phyloP scores from a whole-genome alignment of 2,329 filamentous ascomycete species.

The Pseudocercospora ulei region DNA sequence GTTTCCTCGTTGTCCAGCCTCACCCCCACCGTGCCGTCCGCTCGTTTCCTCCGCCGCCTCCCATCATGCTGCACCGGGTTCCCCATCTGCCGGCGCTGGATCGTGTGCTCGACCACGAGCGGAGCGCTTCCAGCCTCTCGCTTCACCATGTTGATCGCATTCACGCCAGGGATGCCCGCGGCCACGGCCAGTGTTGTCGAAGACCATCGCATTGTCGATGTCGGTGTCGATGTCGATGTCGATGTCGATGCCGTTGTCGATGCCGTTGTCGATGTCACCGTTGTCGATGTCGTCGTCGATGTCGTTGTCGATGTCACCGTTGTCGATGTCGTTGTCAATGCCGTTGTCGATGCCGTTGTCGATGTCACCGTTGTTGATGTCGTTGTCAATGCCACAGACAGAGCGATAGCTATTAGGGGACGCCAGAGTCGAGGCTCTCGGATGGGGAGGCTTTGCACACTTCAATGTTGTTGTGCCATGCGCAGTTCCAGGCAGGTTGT shows the following conservation, averaged over 20 bases:
- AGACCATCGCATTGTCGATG: constrained; percentile 11
- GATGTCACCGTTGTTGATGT: no score
- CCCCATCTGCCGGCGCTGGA: constrained; percentile 41
- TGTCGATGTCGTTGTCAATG: constrained; percentile 11
- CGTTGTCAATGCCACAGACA: not conserved
- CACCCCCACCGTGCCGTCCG: constrained; percentile 38
- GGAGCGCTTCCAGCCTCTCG: constrained; percentile 32
- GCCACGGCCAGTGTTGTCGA: constrained; percentile 25
- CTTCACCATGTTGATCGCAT: constrained; percentile 29
- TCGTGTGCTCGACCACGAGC: constrained; percentile 43
- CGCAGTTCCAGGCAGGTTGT: constrained; percentile 11
- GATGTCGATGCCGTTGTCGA: no score
- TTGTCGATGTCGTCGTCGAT: constrained; percentile 1
- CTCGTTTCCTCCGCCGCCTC: constrained; percentile 38
- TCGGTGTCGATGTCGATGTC: no score
- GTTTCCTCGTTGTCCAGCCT: constrained; percentile 50
- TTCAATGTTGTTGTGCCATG: constrained; percentile 2
- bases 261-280: no score
- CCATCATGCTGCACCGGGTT: constrained; percentile 43
- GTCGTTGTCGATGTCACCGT: constrained; percentile 4
- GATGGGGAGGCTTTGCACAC: no score
- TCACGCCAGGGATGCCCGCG: constrained; percentile 22
- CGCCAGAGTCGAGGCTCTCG: no score
- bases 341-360: no score
- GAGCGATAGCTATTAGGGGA: no score